These are phyloP conservation scores for Populus davidiana DNA, from an alignment of 345 rosid genomes.

Conservation along the genomic window DNA sequence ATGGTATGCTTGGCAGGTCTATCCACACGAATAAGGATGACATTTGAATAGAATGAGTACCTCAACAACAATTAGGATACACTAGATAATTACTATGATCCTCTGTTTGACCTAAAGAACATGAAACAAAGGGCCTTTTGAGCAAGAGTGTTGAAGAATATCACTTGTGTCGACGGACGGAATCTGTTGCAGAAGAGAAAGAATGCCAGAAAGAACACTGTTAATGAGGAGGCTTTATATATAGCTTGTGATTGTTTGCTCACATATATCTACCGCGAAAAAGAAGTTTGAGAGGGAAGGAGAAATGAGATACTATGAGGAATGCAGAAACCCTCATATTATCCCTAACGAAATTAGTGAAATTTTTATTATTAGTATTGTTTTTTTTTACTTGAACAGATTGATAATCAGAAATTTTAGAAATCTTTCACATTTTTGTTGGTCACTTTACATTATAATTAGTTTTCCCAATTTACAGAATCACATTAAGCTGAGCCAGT, in stretches of 20 bases:
- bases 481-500: background rate
- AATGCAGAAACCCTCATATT: background rate
- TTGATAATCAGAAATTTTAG: background rate
- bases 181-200: background rate
- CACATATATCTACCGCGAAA: background rate
- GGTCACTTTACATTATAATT: background rate
- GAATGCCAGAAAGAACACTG: background rate
- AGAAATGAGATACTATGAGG: background rate
- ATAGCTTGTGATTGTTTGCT: background rate
- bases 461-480: background rate
- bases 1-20: slow-evolving; percentile 29
- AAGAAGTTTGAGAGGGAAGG: background rate
- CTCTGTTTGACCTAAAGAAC: background rate
- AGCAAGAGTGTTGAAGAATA: background rate
- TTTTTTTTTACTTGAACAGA: background rate
- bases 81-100: background rate
- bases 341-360: background rate
- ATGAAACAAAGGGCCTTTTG: background rate
- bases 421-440: background rate
- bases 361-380: background rate
- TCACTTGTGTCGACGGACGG: no score
- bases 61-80: background rate
- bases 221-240: background rate
- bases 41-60: background rate
- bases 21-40: slow-evolving; percentile 15